Base-by-base conservation (phyloP, 1,139 yeast genomes). In the Blastobotrys apis region DNA sequence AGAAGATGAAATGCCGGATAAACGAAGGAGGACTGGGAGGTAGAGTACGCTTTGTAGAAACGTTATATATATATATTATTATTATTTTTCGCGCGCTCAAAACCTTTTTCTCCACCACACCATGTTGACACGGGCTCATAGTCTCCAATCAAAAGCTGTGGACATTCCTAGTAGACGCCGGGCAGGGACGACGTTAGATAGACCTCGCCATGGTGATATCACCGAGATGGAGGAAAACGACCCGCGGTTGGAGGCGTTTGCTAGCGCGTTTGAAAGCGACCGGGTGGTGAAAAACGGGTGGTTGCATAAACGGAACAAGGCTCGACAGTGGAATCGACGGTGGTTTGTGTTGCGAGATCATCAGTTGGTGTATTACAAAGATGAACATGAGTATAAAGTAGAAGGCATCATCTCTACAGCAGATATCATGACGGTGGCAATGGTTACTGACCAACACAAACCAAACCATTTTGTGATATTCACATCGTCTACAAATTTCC, bases 321-420 rank as follows among this genome's bases (percentile, higher is more conserved):
- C 58, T 32, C 50, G 60, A 55, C 52, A 57, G 32, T 77, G 81
- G 81, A 72, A 69, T 53, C 65, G 68, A 47, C 62, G 69, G 32
- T 80, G 85, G 85, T 75, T 77, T 51, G 81, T 78, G 2, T 63
- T 80, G n/a, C 64, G 85, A 32, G 66, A 67, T 16, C 67, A 72
- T 40, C 84, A 77, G 55, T 64, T 80, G 31, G 68, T 80, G 13
- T 77, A 75, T 58, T 80, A 80, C 58, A 78, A 78, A 55, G 81
- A 78, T 53, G 69, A 72, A 13, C 63, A 70, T 5, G 85, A 80
- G 55, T 72, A 77, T 57, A 76, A 77, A 56, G 78, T 83, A 0
- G 65, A 71, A 36, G 68, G 65, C 40, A 80, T 80, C 10, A 66
- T 78, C 16, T 63, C 64, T 5, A 55, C 64, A 5, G 58, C 59